Base-by-base conservation (phyloP, 1,284 basidiomycete species). In the Somion occarium region DNA sequence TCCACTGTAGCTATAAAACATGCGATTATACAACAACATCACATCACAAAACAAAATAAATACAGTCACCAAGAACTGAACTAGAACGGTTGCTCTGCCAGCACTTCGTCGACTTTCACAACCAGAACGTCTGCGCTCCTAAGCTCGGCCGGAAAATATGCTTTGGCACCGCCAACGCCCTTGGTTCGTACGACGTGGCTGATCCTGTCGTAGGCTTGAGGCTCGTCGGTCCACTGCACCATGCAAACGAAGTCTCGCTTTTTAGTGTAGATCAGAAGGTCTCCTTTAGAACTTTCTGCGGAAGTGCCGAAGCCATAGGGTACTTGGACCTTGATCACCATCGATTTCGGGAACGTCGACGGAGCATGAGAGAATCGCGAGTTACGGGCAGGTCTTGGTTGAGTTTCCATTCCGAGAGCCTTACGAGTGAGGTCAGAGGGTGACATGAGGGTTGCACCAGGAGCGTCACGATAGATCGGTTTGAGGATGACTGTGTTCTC, bases 311-410 rank as follows among this genome's bases (percentile, higher is more conserved):
- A 24, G 27, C 27, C 38, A 44, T 49, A 53, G 30, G 77, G 74
- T 0, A 78, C 65, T 55, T 83, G 80, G 0, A 81, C 65, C 61
- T 83, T 82, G 65, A 83, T 67, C 46, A 82, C 64, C 55, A 80
- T 59, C 19, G 61, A 65, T 64, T 78, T 79, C 0, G 59, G 56
- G 18, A 49, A 59, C 24, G 48, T 49, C 3, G 44, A 39, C 3
- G 69, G 70, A 19, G 61, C 55, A 34, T 69, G 60, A 1, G 63
- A 57, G 12, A 55, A 49, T 30, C 64, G 65, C 5, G 50, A 49
- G 37, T 64, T 65, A 11, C 56, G 54, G 4, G 52, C 53, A 2
- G 68, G 60, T 23, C 48, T 52, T 12, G 54, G 44, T 25, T 46
- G 13, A 41, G 62, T 56, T 18, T 61, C 57, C 25, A 71, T 64